These are phyloP conservation scores for Botrytis porri DNA, from an alignment of 2,329 filamentous ascomycete genomes.

Conservation along the genomic window DNA sequence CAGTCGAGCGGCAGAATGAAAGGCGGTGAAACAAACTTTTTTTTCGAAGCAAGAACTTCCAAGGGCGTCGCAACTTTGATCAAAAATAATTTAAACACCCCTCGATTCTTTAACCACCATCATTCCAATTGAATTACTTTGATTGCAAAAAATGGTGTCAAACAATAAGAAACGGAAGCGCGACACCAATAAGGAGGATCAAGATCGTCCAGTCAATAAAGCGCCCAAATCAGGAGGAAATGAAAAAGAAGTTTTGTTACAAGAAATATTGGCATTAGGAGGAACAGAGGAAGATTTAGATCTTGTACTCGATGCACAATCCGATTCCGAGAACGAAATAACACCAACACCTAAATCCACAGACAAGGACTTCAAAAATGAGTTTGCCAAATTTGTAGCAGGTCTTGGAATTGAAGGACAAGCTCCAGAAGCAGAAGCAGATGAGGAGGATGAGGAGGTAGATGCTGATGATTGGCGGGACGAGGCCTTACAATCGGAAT, in stretches of 20 bases:
- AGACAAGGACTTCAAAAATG: constrained; percentile 49
- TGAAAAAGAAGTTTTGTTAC: constrained; percentile 45
- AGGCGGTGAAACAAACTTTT: not conserved
- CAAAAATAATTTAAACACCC: not conserved
- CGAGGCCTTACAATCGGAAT: constrained; percentile 31
- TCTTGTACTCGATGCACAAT: constrained; percentile 55
- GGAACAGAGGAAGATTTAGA: constrained; percentile 64
- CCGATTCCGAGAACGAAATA: constrained; percentile 44
- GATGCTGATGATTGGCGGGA: constrained; percentile 38
- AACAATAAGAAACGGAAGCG: not conserved
- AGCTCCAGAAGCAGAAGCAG: constrained; percentile 36
- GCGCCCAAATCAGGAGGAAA: constrained; percentile 24
- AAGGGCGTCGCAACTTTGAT: not conserved
- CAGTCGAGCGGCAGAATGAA: not conserved
- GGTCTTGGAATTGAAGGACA: constrained; percentile 49
- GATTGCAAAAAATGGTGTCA: constrained; percentile 21
- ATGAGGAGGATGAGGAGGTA: constrained; percentile 39
- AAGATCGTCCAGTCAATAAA: constrained; percentile 26
- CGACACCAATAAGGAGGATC: not conserved
- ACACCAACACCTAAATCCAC: constrained; percentile 29
- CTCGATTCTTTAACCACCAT: not conserved
- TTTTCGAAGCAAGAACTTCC: not conserved
- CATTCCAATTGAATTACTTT: not conserved
- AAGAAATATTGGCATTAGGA: constrained; percentile 63
- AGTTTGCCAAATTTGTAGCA: constrained; percentile 52